Base-by-base conservation (phyloP, 352 stramenopile genomes). In the Phytophthora megakarya region DNA sequence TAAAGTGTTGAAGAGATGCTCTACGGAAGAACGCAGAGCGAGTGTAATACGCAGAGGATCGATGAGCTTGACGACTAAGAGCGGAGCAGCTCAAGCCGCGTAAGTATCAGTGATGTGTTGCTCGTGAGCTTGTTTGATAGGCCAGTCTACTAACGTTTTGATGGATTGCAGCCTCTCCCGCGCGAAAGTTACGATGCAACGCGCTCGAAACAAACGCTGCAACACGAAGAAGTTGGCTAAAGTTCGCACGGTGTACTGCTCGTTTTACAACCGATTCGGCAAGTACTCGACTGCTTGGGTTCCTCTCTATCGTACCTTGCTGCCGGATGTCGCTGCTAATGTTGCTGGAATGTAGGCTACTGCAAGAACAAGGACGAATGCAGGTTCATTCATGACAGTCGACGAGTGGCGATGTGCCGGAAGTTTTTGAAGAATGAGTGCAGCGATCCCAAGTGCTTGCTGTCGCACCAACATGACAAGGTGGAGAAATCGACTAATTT, bases 381-480 rank as follows among this genome's bases (percentile, higher is more conserved):
- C 68, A 80, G 76, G 53, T 93, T 89, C 65, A 88, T 95, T 57
- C 86, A 95, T 51, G 86, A 95, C 60, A 95, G 84, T 61, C 84
- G 86, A 18, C 84, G 78, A n/a, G 72, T 93, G 43, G 76, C 78
- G n/a, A 87, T 95, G 47, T 95, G 86, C 33, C 82, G 79, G 23
- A 88, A 89, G 50, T 95, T 95, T 32, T 55, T 89, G 44, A 78
- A 78, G 38, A 87, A 86, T 33, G 73, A 76, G 38, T 95, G 86
- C 67, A 60, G 54, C 21, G 76, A 93, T 47, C 43, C 70, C 21
- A 75, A 76, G 13, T 95, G 86, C 42, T 51, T 76, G 59, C 72
- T 95, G 21, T 92, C 86, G 19, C 86, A 90, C 54, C 71, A 72
- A 54, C 68, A 89, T 61, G 84, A 95, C 62, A 76, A 93, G 84